A percentile compares a stretch with the other conserved stretches of the same genome.
These are phyloP conservation scores for Gyrodon lividus DNA, from an alignment of 768 basidiomycete species.

Conservation along the genomic window DNA sequence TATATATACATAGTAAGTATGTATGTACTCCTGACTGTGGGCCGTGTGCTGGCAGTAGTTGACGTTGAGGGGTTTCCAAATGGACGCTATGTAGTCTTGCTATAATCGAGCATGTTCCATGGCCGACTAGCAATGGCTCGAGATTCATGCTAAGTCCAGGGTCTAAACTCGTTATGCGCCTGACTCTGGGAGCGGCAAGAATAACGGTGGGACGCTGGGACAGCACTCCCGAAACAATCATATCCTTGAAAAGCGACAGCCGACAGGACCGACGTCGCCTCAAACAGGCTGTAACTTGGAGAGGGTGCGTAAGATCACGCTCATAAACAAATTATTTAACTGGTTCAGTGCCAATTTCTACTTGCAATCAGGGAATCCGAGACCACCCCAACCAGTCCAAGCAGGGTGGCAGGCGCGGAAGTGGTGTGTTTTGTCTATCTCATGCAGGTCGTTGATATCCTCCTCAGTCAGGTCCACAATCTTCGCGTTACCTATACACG, in stretches of 20 bases:
- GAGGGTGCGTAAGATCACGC: no score
- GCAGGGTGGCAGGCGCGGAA: slow-evolving; percentile 65
- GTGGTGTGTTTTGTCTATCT: slow-evolving; percentile 58
- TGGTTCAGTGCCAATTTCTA: no score
- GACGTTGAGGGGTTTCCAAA: neutral
- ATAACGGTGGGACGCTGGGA: neutral
- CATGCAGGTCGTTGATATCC: slow-evolving; percentile 57
- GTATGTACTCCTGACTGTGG: neutral
- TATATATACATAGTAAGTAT: neutral
- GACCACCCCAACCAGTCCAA: slow-evolving; percentile 61
- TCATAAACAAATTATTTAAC: no score
- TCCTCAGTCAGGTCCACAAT: slow-evolving; percentile 60
- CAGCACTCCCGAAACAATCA: neutral
- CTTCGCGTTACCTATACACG: slow-evolving; percentile 49
- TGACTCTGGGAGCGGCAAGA: no score
- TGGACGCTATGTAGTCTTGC: neutral
- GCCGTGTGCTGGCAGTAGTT: no score
- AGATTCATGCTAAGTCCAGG: no score
- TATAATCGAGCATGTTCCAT: neutral
- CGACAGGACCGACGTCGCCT: no score
- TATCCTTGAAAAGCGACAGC: neutral
- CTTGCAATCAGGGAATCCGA: slow-evolving; percentile 61
- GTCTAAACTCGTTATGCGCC: no score
- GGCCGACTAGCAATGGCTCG: neutral
- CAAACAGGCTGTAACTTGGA: no score